Percentiles rank a stretch among this genome's conserved stretches.
phyloP scores from a whole-genome alignment of 169 alveolate genomes.

The Cryptosporidium felis region DNA sequence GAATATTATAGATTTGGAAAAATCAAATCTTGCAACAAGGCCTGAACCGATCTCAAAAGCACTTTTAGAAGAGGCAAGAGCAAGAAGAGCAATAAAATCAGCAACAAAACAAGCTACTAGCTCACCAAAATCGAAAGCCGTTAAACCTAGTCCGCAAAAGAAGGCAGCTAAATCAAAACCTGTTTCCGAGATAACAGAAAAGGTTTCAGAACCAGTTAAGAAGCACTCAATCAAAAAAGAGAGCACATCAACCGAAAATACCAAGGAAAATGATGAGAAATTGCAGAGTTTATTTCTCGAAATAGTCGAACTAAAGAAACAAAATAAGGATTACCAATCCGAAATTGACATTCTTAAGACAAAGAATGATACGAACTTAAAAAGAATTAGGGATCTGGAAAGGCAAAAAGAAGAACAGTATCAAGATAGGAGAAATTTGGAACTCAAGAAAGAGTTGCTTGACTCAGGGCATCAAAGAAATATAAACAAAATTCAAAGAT shows the following conservation, averaged over 20 bases:
- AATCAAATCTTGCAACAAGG: slow-evolving; percentile 45
- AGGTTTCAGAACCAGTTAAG: neutral
- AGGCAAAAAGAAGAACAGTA: slow-evolving; percentile 34
- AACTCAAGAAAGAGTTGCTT: slow-evolving; percentile 7
- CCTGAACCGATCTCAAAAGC: slow-evolving; percentile 67
- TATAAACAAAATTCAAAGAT: slow-evolving; percentile 37
- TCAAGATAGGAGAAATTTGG: slow-evolving; percentile 28
- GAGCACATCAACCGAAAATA: neutral
- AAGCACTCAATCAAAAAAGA: neutral
- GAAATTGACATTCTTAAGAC: slow-evolving; percentile 7
- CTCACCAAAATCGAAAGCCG: slow-evolving; percentile 17
- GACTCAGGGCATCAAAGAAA: slow-evolving; percentile 54
- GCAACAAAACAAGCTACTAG: neutral
- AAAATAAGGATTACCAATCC: neutral
- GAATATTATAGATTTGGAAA: neutral
- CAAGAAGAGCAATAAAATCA: slow-evolving; percentile 33
- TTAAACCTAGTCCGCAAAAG: neutral
- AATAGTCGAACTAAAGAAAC: neutral
- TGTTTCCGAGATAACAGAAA: neutral
- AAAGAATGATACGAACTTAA: slow-evolving; percentile 3
- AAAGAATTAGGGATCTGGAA: slow-evolving; percentile 2
- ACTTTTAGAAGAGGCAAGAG: slow-evolving; percentile 56
- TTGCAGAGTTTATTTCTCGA: neutral
- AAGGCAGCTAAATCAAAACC: slow-evolving; percentile 3
- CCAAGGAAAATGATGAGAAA: slow-evolving; percentile 22